Evolutionary conservation across 495 filamentous ascomycete genomes (phyloP).

Genomic region (Penicillium desertorum): DNA sequence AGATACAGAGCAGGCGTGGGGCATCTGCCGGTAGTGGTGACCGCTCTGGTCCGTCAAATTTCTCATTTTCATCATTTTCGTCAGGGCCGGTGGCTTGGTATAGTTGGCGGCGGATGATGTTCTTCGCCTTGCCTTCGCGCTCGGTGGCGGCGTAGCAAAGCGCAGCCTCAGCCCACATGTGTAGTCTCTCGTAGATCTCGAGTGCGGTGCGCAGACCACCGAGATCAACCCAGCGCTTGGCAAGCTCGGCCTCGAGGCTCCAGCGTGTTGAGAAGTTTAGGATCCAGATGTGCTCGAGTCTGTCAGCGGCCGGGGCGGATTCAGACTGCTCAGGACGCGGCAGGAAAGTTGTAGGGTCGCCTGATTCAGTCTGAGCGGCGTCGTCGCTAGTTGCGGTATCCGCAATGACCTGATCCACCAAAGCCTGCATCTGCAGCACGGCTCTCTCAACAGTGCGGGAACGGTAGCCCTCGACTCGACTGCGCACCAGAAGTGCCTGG

Average conservation of each 20-base stretch:
- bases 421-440: slow-evolving; percentile 89
- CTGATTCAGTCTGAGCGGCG: slow-evolving; percentile 30
- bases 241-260: slow-evolving; percentile 92
- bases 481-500: slow-evolving; percentile 82
- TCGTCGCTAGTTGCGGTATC: slow-evolving; percentile 62
- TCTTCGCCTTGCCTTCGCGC: slow-evolving; percentile 76
- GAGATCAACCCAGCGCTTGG: slow-evolving; percentile 81
- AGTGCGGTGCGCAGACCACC: slow-evolving; percentile 87
- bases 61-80: slow-evolving; percentile 55
- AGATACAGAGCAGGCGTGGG: slow-evolving; percentile 85
- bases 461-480: slow-evolving; percentile 81
- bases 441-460: slow-evolving; percentile 85
- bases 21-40: slow-evolving; percentile 75
- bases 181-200: slow-evolving; percentile 91
- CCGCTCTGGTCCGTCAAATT: slow-evolving; percentile 59
- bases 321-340: slow-evolving; percentile 73
- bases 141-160: slow-evolving; percentile 83
- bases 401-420: slow-evolving; percentile 93
- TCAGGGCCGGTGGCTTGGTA: slow-evolving; percentile 57
- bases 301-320: slow-evolving; percentile 70
- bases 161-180: slow-evolving; percentile 94
- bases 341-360: slow-evolving; percentile 69
- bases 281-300: slow-evolving; percentile 78
- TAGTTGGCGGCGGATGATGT: slow-evolving; percentile 72
- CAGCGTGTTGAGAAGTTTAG: slow-evolving; percentile 82